These are phyloP conservation scores for Globisporangium canariense DNA, from an alignment of 352 stramenopile genomes.

Conservation along the genomic window DNA sequence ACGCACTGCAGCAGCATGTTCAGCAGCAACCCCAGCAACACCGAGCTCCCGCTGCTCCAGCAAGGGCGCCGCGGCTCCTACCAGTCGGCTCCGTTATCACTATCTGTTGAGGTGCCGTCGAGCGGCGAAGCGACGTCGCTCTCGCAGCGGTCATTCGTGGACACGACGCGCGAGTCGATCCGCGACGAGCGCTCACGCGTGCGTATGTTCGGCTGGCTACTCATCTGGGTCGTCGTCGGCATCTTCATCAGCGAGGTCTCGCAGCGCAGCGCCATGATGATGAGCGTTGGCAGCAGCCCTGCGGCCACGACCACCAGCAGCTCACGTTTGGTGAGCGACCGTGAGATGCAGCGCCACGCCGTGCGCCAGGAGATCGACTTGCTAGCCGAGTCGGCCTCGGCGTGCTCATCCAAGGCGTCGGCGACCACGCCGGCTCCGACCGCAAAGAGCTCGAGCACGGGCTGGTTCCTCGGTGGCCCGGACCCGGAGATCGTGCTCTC, in stretches of 20 bases:
- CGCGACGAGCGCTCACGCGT: slow-evolving; percentile 35
- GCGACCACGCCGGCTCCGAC: background rate
- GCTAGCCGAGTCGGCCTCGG: slow-evolving; percentile 36
- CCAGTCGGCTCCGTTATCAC: background rate
- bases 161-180: slow-evolving; percentile 19
- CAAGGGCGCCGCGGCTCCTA: slow-evolving; percentile 5
- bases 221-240: slow-evolving; percentile 53
- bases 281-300: background rate
- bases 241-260: slow-evolving; percentile 34
- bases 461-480: slow-evolving; percentile 61
- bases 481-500: slow-evolving; percentile 58
- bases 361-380: slow-evolving; percentile 51
- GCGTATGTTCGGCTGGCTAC: slow-evolving; percentile 34
- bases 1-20: background rate
- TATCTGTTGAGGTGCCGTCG: background rate
- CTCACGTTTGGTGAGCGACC: slow-evolving; percentile 28
- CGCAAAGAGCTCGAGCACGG: slow-evolving; percentile 25
- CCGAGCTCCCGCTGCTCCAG: slow-evolving; percentile 24
- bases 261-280: slow-evolving; percentile 17
- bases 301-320: background rate
- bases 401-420: slow-evolving; percentile 11
- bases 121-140: background rate
- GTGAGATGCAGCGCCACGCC: slow-evolving; percentile 35
- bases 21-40: background rate
- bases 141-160: slow-evolving; percentile 4